Conservation (phyloP, 164 flowering plant genomes). For the Cinnamomum chago region DNA sequence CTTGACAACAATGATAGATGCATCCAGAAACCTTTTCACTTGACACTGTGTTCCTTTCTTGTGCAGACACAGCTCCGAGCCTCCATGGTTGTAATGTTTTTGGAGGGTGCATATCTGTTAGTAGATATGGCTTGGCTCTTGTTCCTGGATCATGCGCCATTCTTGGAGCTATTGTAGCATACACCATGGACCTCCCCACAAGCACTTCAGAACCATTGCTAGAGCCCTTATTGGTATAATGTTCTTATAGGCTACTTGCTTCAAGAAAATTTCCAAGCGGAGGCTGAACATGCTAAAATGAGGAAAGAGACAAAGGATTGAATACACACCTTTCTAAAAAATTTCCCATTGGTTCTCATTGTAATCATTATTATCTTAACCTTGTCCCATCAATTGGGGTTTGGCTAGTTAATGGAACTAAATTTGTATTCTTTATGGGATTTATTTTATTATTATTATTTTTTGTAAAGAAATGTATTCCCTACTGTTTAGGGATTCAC, state of each 20-base stretch:
- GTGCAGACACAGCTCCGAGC: constrained; percentile 41
- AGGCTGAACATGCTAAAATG: background rate
- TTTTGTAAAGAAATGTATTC: background rate
- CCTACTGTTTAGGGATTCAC: background rate
- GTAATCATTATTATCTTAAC: background rate
- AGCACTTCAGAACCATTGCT: constrained; percentile 29
- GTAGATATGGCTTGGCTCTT: constrained; percentile 73
- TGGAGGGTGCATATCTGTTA: constrained; percentile 33
- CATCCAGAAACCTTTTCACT: background rate
- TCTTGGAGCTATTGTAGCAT: constrained; percentile 51
- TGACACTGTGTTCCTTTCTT: background rate
- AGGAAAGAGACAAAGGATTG: background rate
- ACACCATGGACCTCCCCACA: constrained; percentile 53
- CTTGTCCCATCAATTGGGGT: background rate
- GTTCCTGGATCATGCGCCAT: constrained; percentile 80
- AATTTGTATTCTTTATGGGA: background rate
- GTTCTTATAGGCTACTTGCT: background rate
- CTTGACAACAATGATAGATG: background rate
- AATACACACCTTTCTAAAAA: background rate
- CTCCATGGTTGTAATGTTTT: constrained; percentile 19
- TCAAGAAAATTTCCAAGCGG: no score
- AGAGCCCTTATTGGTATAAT: constrained; percentile 58
- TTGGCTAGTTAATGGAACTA: background rate
- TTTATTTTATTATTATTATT: no score
- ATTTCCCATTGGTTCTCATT: background rate